Evolutionary conservation across 2,329 filamentous ascomycete genomes (phyloP), one percentile per base, ranked within the genome.

Genomic region (Claviceps quebecensis): DNA sequence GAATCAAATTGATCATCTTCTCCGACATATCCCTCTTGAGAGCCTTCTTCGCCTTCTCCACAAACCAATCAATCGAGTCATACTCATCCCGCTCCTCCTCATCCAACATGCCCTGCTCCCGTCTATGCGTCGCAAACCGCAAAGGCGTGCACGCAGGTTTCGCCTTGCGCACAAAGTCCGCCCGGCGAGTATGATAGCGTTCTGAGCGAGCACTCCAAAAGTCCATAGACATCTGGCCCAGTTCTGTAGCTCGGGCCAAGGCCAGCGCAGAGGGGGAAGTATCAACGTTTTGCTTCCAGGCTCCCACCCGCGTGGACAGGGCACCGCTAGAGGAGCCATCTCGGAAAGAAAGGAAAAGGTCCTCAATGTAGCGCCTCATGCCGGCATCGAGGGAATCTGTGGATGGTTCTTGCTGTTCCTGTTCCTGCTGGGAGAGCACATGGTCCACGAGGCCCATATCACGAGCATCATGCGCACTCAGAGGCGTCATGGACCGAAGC

Each of bases 171-270:
- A 71, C 67, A 54, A 71, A 71, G 53, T 65, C 64, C 36, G 60
- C 59, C 8, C 69, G 63, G 14, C 68, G 65, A 2, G 56, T 56
- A 56, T 71, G 68, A 49, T 70, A 71, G 14, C 67, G 59, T 13
- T 56, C 48, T 4, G 65, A 59, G 5, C 68, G 60, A 1, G 66
- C 55, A 23, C 64, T 65, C 68, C 67, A 71, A 56, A 70, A 71
- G 58, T 71, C 69, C 47, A 66, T 65, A 39, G 63, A 60, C 67
- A 71, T 70, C 53, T 71, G 64, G 5, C 61, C 64, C 0, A 71
- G 61, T 57, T 71, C 69, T 9, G 58, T 54, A 0, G 64, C 64
- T 26, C 68, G 62, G 2, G 64, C 63, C 4, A 53, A 56, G 1
- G 65, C 64, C 5, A 70, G 61, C 1, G 60, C 61, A 1, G 60